Evolutionary conservation across 1,139 yeast genomes (phyloP), one percentile per base, ranked within the genome.

Genomic region (Suhomyces panamericanus): DNA sequence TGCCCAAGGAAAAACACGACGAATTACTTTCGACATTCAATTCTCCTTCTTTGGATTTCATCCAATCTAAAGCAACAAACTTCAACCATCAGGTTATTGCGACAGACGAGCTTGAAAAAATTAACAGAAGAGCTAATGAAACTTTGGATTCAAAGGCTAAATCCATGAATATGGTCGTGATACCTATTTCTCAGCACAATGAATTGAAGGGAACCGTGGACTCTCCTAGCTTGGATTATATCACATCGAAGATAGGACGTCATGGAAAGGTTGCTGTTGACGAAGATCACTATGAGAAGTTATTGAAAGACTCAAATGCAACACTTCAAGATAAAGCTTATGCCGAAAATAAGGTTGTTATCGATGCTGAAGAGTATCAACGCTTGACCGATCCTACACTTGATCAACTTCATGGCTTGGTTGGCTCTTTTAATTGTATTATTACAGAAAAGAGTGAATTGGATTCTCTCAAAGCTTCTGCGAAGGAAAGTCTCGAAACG

Each of bases 141-240:
- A 24, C 53, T 6, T 32, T 55, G 7, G 56, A 55, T 17, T 54
- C 57, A 5, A 50, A 47, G 16, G 62, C 62, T 0, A 43, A 46
- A 40, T 48, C 38, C 46, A 36, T 9, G 53, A 33, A 42, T 13
- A 24, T 49, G 49, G 36, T 47, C 11, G 35, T 52, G 4, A n/a
- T 62, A 6, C 46, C 58, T n/a, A 39, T 38, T 11, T 48, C 40
- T 1, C 55, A 53, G n/a, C 53, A 51, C 30, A 41, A 52, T 2
- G 44, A 39, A 29, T 16, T 40, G 42, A 45, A 51, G 3, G 24
- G 33, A 4, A 41, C 43, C 17, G 51, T 53, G n/a, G 35, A 47
- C 8, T 39, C 42, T 6, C 71, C 70, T 3, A 31, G 54, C 1
- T 37, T 63, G 34, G 60, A 55, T 0, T 62, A 61, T 38, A 36